A percentile compares a stretch with the other conserved stretches of the same genome.
These are phyloP conservation scores for Coelastrella sp. DNA, from an alignment of 139 green algal genomes.

Conservation along the genomic window DNA sequence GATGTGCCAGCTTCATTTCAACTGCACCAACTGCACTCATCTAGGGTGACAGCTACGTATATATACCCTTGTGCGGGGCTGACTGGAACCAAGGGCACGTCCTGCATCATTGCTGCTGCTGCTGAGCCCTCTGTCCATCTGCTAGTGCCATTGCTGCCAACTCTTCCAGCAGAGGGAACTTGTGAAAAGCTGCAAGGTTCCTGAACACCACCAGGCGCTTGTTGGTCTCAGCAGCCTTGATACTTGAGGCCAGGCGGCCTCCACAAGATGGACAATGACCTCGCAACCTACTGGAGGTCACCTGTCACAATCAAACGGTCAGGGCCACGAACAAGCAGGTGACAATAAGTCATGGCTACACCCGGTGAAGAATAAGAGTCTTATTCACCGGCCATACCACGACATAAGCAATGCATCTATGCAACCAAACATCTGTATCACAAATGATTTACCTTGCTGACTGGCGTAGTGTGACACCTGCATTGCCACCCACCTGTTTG, in stretches of 20 bases:
- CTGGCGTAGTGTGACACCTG: neutral
- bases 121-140: constrained; percentile 23
- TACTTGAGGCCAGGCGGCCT: constrained; percentile 63
- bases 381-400: too few relatives aligned
- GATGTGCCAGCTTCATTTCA: too few relatives aligned
- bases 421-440: too few relatives aligned
- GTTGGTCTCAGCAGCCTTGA: constrained; percentile 40
- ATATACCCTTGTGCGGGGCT: too few relatives aligned
- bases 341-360: constrained; percentile 56
- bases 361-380: neutral
- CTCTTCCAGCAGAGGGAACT: constrained; percentile 72
- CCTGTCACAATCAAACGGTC: constrained; percentile 35
- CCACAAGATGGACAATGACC: constrained; percentile 75
- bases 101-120: neutral
- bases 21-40: too few relatives aligned
- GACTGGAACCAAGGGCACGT: neutral
- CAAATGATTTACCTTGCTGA: too few relatives aligned
- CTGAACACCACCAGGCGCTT: constrained; percentile 70
- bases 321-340: constrained; percentile 68
- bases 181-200: constrained; percentile 74
- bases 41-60: too few relatives aligned
- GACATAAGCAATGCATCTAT: too few relatives aligned
- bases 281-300: constrained; percentile 64
- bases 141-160: constrained; percentile 46
- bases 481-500: constrained; percentile 59